phyloP scores from a whole-genome alignment of 108 stramenopile genomes.

The Cyclotella baltica region DNA sequence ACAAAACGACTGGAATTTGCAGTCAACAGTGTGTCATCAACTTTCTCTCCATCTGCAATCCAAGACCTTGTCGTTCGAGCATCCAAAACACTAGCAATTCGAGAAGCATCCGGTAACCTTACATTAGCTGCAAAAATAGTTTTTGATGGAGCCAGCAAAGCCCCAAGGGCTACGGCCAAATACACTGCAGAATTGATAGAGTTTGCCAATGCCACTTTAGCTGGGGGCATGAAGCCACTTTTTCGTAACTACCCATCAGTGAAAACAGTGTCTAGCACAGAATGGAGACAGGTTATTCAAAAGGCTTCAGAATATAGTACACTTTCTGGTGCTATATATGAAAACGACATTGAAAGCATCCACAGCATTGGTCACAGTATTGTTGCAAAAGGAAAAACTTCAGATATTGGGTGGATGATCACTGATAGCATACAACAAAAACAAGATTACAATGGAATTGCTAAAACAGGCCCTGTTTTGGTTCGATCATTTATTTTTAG shows the following conservation, averaged over 20 bases:
- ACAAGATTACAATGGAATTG: slow-evolving; percentile 32
- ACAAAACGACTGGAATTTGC: slow-evolving; percentile 61
- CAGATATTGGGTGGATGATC: slow-evolving; percentile 84
- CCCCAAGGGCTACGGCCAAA: slow-evolving; percentile 67
- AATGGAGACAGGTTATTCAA: slow-evolving; percentile 30
- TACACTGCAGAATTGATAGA: slow-evolving; percentile 67
- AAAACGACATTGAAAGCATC: slow-evolving; percentile 47
- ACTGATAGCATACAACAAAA: slow-evolving; percentile 65
- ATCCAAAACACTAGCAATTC: slow-evolving; percentile 42
- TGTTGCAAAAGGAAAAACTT: slow-evolving; percentile 76
- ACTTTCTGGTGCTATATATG: slow-evolving; percentile 80
- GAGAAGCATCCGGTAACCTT: slow-evolving; percentile 45
- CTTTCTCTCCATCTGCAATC: slow-evolving; percentile 47
- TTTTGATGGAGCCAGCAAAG: slow-evolving; percentile 64
- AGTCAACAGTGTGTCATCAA: slow-evolving; percentile 56
- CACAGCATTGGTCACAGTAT: slow-evolving; percentile 65
- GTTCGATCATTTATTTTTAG: slow-evolving; percentile 81
- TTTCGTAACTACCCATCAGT: slow-evolving; percentile 43
- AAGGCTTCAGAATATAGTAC: slow-evolving; percentile 70
- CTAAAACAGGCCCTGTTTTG: slow-evolving; percentile 25
- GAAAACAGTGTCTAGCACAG: slow-evolving; percentile 11
- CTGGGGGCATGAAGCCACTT: slow-evolving; percentile 43
- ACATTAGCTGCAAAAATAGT: slow-evolving; percentile 60
- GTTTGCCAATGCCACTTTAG: slow-evolving; percentile 67
- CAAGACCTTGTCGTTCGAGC: slow-evolving; percentile 59